A percentile compares a stretch with the other conserved stretches of the same genome.
These are phyloP conservation scores for Phyllosticta capitalensis DNA, from an alignment of 2,329 filamentous ascomycete species.

Conservation along the genomic window DNA sequence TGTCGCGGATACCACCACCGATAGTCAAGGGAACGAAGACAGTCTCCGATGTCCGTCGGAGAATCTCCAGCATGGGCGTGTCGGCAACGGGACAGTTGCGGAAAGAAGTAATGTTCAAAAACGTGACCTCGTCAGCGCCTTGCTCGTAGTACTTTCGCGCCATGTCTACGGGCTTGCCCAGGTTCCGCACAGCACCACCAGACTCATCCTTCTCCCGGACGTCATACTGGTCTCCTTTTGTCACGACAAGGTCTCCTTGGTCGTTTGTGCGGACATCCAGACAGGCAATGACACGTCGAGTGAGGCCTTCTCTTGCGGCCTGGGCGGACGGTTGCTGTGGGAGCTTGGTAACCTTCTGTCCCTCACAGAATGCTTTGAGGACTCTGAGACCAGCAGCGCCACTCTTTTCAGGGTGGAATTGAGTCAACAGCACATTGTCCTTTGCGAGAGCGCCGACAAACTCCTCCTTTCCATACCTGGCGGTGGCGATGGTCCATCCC, in stretches of 20 bases:
- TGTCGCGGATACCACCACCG: conserved; percentile 90
- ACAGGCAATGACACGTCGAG: conserved; percentile 89
- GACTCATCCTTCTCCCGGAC: conserved; percentile 74
- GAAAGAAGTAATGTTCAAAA: conserved; percentile 97
- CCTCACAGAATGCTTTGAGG: conserved; percentile 77
- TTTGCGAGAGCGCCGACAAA: conserved; percentile 86
- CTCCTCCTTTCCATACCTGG: conserved; percentile 74
- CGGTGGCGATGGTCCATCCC: conserved; percentile 90
- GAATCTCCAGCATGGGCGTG: conserved; percentile 89
- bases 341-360: conserved; percentile 50
- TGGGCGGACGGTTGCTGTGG: conserved; percentile 24
- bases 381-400: conserved; percentile 80
- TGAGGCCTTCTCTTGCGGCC: conserved; percentile 57
- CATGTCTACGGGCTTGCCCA: conserved; percentile 95
- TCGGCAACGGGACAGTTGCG: conserved; percentile 88
- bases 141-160: conserved; percentile 90
- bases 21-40: conserved; percentile 96
- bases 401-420: conserved; percentile 98
- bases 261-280: conserved; percentile 94
- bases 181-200: conserved; percentile 65
- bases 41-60: conserved; percentile 74
- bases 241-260: conserved; percentile 87
- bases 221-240: conserved; percentile 97
- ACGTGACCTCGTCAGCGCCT: conserved; percentile 93
- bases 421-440: conserved; percentile 79